These are phyloP conservation scores for Ceriops decandra DNA, from an alignment of 345 rosid genomes.

Conservation along the genomic window DNA sequence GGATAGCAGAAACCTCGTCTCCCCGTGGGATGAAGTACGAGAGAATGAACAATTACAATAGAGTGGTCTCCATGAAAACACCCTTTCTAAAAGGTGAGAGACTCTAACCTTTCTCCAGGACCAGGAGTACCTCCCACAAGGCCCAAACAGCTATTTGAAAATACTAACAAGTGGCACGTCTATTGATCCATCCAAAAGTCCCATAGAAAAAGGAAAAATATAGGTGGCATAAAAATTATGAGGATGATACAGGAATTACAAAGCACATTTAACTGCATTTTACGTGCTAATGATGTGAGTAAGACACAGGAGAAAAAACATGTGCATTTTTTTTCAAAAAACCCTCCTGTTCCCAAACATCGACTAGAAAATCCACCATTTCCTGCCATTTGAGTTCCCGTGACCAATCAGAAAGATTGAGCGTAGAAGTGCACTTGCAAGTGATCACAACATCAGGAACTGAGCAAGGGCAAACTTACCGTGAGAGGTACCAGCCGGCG, in stretches of 20 bases:
- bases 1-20: no score
- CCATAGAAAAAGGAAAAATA: neutral
- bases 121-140: no score
- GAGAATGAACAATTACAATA: no score
- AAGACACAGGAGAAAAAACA: neutral
- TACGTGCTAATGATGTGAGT: neutral
- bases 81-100: no score
- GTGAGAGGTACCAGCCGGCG: slow-evolving; percentile 50
- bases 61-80: no score
- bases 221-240: neutral
- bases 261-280: neutral
- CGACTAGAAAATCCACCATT: slow-evolving; percentile 36
- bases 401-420: neutral
- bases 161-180: no score
- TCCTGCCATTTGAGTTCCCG: slow-evolving; percentile 27
- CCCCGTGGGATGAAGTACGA: no score
- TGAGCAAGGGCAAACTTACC: slow-evolving; percentile 31
- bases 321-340: neutral
- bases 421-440: neutral
- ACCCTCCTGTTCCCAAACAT: slow-evolving; percentile 33
- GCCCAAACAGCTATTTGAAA: no score
- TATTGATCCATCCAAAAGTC: no score
- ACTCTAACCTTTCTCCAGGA: no score
- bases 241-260: neutral
- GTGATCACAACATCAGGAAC: neutral